Base-by-base conservation (phyloP, 1,284 basidiomycete genomes). In the Moniliophthora roreri region DNA sequence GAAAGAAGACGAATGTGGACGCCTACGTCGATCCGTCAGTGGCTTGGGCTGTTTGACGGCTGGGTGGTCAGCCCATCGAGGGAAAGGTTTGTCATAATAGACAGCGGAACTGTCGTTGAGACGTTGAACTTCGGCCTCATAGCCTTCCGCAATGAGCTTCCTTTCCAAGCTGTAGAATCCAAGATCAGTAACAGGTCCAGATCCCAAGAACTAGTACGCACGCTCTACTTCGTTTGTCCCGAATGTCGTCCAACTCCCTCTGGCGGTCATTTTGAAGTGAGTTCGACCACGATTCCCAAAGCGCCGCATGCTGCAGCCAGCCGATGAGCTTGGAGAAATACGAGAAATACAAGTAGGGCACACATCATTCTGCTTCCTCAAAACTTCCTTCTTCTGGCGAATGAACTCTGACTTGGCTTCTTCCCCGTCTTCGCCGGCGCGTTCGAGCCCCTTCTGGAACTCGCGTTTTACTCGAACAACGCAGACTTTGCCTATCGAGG, bases 91-190 rank as follows among this genome's bases (percentile, higher is more conserved):
- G 6, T 6, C 7, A 32, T 11, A 6, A 32, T 32, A 11, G 11
- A 32, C 28, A 9, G 35, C 16, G 16, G 18, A n/a, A 23, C 13
- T 15, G 20, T 9, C n/a, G 41, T 36, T 11, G 8, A 23, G 35
- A 16, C n/a, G 34, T 4, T 4, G 16, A 23, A 54, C 24, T 35
- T 54, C 53, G 16, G 47, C 41, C 15, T n/a, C 48, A 42, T 54
- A 50, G 16, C 53, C 53, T 48, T 50, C 44, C n/a, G 42, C 48
- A 4, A 16, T 44, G n/a, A 54, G 48, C 34, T 54, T 54, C 21
- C n/a, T 42, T 24, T 40, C 26, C 13, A 54, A 34, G 8, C 53
- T 54, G 20, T 5, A 34, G n/a, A 28, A 21, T 15, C 4, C 9
- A 9, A 13, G 16, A n/a, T 37, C 44, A 32, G 36, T 10, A 11